Conservation (phyloP, 345 rosid genomes). For the Cochlearia excelsa region DNA sequence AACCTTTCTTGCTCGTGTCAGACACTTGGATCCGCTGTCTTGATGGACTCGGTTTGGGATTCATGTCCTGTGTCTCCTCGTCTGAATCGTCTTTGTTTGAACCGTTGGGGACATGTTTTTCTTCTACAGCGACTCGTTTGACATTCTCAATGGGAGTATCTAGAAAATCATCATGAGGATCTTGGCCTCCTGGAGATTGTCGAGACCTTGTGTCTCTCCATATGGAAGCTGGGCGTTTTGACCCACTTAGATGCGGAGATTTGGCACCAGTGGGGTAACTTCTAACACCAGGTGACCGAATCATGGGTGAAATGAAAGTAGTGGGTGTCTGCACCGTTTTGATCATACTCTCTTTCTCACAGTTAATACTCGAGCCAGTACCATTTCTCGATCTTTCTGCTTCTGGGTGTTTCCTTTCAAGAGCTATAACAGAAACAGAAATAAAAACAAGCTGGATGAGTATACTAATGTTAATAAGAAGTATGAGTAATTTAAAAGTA, state of each 20-base stretch:
- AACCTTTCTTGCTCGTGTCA: conserved; percentile 43
- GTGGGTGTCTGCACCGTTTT: conserved; percentile 42
- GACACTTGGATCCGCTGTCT: conserved; percentile 41
- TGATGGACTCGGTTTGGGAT: conserved; percentile 40
- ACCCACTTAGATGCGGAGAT: conserved; percentile 44
- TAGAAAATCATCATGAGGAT: conserved; percentile 90
- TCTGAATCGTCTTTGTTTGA: conserved; percentile 42
- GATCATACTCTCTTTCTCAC: conserved; percentile 37
- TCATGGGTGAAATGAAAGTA: conserved; percentile 35
- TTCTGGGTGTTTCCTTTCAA: conserved; percentile 33
- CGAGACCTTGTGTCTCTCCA: conserved; percentile 80
- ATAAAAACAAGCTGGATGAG: not conserved
- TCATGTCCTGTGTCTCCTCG: conserved; percentile 75
- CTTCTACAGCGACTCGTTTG: conserved; percentile 43
- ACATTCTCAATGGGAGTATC: conserved; percentile 71
- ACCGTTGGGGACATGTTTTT: conserved; percentile 27
- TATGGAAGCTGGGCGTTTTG: conserved; percentile 60
- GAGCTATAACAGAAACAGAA: conserved; percentile 32
- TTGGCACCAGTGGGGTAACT: conserved; percentile 39
- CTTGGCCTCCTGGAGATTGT: conserved; percentile 50
- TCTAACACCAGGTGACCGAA: conserved; percentile 23
- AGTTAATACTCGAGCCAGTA: conserved; percentile 26
- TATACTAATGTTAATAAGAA: conserved; percentile 15
- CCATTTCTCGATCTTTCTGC: conserved; percentile 41
- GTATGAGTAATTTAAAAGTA: not conserved